Evolutionary conservation across 2,329 filamentous ascomycete species (phyloP), one percentile per base, ranked within the genome.

Genomic region (Botrytis galanthina): DNA sequence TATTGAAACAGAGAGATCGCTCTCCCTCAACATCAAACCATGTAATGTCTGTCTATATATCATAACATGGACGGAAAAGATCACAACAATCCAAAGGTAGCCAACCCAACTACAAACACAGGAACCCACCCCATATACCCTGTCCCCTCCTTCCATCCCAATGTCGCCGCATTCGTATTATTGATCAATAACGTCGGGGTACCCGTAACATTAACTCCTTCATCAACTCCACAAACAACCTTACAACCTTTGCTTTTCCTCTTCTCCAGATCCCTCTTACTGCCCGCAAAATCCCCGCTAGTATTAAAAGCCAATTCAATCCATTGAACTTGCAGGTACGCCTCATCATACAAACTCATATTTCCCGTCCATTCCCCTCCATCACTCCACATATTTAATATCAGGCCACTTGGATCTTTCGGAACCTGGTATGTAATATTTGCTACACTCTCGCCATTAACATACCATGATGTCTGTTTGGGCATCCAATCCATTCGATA

Each of bases 401-500:
- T 77, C 61, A 81, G 62, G 2, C 76, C 74, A 3, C 76, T 74
- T 1, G 79, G 80, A 59, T 75, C 71, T 44, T 74, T 75, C 0
- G 79, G 80, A 5, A 74, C 75, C 44, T 80, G 79, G 62, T 76
- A 79, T 29, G 71, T 74, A 22, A 80, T 79, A 70, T 78, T 78
- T 1, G 78, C 79, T 0, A 80, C 77, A 0, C 71, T 75, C 22
- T 71, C 66, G 0, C 77, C 80, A 70, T 80, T 80, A 12, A 80
- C 78, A 70, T 80, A 81, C 80, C 80, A 81, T 48, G 67, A 75
- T 8, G 74, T 79, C 51, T 61, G 69, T 32, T 74, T 74, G 7
- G 79, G 79, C 77, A 79, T 80, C 80, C 80, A 81, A 69, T 81
- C 80, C 57, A 80, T 54, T 20, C 80, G 75, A 73, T 80, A 80